Percentiles rank a stretch among this genome's conserved stretches.
Conservation (phyloP, 2,329 filamentous ascomycete genomes). For the Verticillium nubilum region DNA sequence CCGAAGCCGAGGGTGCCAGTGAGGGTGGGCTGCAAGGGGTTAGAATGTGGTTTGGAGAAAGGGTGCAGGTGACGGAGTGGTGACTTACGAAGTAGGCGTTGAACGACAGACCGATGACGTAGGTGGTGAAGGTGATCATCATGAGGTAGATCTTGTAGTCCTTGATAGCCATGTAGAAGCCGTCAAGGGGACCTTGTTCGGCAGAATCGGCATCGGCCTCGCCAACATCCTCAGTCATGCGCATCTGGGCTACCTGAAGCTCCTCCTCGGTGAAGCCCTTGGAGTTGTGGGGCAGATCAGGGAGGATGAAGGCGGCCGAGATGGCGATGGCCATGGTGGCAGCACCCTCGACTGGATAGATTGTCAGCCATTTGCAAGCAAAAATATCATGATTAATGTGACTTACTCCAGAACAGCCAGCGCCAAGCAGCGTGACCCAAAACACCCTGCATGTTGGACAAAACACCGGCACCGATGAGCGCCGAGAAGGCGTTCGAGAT, state of each 20-base stretch:
- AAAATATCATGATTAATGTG: not conserved
- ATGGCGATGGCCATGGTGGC: slow-evolving; percentile 45
- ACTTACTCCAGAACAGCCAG: slow-evolving; percentile 49
- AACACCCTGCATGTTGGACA: slow-evolving; percentile 51
- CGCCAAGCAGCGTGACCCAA: slow-evolving; percentile 52
- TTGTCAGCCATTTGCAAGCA: too few relatives aligned
- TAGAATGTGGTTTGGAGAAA: not conserved
- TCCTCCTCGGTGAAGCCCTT: slow-evolving; percentile 56
- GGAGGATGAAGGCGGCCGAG: slow-evolving; percentile 40
- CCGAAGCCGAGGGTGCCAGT: slow-evolving; percentile 47
- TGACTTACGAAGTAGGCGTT: slow-evolving; percentile 50
- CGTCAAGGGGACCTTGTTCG: slow-evolving; percentile 44
- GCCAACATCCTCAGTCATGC: slow-evolving; percentile 53
- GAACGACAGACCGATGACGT: slow-evolving; percentile 53
- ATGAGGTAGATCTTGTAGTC: slow-evolving; percentile 59
- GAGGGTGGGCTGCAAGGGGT: slow-evolving; percentile 34
- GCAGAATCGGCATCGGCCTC: slow-evolving; percentile 47
- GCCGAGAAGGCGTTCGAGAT: slow-evolving; percentile 56
- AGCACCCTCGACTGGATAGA: slow-evolving; percentile 40
- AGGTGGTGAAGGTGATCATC: slow-evolving; percentile 57
- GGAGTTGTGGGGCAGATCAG: slow-evolving; percentile 51
- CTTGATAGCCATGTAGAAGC: slow-evolving; percentile 52
- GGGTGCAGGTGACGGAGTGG: accelerated
- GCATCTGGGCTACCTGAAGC: slow-evolving; percentile 44
- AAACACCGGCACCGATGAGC: slow-evolving; percentile 52